Evolutionary conservation across 2,329 filamentous ascomycete genomes (phyloP), one percentile per base, ranked within the genome.

Genomic region (Anisogramma anomala): DNA sequence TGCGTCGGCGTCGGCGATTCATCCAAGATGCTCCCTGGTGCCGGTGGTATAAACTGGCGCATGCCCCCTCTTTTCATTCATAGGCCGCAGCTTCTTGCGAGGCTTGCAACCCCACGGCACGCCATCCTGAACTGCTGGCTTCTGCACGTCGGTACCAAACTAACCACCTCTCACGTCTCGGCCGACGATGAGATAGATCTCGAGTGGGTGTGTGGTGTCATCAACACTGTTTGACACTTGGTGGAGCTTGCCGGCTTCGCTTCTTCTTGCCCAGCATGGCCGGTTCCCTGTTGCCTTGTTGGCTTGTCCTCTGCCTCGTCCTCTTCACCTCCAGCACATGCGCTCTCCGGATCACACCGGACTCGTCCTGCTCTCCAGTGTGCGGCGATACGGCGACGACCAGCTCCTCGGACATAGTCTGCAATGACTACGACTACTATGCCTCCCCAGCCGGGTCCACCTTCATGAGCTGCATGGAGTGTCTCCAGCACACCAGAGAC

Each of bases 361-460:
- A 66, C 8, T 76, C 72, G 0, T 51, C 59, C 8, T 77, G 72
- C 50, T 62, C 69, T 0, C 54, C 63, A 0, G 43, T 66, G 2
- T 77, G 72, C 41, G 50, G 70, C 4, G 62, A 69, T 43, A 50
- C 55, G 4, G 65, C 69, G 0, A 60, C 51, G 3, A 75, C 68
- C 0, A 64, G 57, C 14, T 46, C 62, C 1, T 56, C 58, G 1
- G 71, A 77, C 13, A 63, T 77, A 4, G 58, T 60, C 0, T 73
- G 70, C 43, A 49, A 54, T 9, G 61, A 73, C 38, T 33, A 48
- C 2, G 60, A 64, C 3, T 73, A 64, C 41, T 55, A 55, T 11
- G 51, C 53, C 3, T 57, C 58, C 1, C 39, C 53, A 1, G 49
- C 20, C 0, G 70, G 70, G 0, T 64, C 64, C 36, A 66, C 67